A percentile compares a stretch with the other conserved stretches of the same genome.
phyloP scores from a whole-genome alignment of 2,329 filamentous ascomycete genomes.

The Lasiodiplodia hormozganensis region DNA sequence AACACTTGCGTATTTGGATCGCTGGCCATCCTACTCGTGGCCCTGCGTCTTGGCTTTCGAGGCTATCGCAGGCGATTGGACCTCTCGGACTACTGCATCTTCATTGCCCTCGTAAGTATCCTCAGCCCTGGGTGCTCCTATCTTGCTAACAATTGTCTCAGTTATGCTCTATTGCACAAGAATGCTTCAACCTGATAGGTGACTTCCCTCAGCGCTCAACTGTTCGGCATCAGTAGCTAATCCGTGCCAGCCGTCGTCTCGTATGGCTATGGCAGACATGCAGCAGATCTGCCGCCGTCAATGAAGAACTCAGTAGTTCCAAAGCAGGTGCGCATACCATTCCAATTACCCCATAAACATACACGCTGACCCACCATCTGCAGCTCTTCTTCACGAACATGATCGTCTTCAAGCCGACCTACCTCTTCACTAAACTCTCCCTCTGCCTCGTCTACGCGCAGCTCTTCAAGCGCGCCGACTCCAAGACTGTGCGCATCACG shows the following conservation, averaged over 20 bases:
- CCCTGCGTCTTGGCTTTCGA: slow-evolving; percentile 18
- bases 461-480: slow-evolving; percentile 15
- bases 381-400: slow-evolving; percentile 19
- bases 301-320: background rate
- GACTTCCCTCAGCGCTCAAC: background rate
- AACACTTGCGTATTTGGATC: slow-evolving; percentile 14
- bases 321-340: background rate
- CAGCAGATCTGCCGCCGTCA: slow-evolving; percentile 1
- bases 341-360: too few relatives aligned
- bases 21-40: slow-evolving; percentile 17
- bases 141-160: background rate
- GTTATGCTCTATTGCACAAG: slow-evolving; percentile 13
- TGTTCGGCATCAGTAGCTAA: background rate
- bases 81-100: slow-evolving; percentile 12
- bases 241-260: background rate
- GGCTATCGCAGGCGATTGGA: slow-evolving; percentile 23
- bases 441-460: slow-evolving; percentile 20
- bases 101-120: slow-evolving; percentile 4
- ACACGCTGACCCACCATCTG: background rate
- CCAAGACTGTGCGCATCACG: slow-evolving; percentile 11
- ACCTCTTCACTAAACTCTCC: slow-evolving; percentile 17
- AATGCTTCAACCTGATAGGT: slow-evolving; percentile 14
- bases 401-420: slow-evolving; percentile 10
- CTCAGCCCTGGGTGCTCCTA: too few relatives aligned
- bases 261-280: slow-evolving; percentile 16